Conservation (phyloP, 2,329 filamentous ascomycete species). For the Madurella fahalii region DNA sequence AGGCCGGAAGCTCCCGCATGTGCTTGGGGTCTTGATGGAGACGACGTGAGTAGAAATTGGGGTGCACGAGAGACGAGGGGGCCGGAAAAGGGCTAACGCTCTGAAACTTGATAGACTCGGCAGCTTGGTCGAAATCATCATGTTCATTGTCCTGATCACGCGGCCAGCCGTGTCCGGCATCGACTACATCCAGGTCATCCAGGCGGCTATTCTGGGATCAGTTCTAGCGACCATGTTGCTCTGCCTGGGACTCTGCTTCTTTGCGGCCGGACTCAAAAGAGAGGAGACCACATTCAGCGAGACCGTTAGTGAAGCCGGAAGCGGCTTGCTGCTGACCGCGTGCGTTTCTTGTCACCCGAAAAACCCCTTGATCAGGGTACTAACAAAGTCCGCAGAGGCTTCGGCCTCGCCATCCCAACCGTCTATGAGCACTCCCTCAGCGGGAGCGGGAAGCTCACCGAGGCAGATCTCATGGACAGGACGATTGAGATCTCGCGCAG, state of each 20-base stretch:
- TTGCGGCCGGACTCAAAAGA: constrained; percentile 66
- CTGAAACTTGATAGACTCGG: constrained; percentile 47
- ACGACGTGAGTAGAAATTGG: constrained; percentile 41
- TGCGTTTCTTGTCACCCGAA: constrained; percentile 43
- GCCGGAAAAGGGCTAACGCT: not conserved
- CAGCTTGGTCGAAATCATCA: constrained; percentile 74
- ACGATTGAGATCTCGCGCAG: constrained; percentile 65
- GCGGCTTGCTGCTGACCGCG: constrained; percentile 71
- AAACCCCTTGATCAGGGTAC: not conserved
- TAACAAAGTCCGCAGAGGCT: constrained; percentile 34
- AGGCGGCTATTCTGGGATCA: constrained; percentile 78
- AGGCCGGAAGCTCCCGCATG: constrained; percentile 70
- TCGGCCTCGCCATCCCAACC: constrained; percentile 50
- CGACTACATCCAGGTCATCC: constrained; percentile 64
- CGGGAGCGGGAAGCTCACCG: constrained; percentile 23
- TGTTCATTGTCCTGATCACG: constrained; percentile 72
- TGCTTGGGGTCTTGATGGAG: constrained; percentile 60
- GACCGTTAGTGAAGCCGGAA: constrained; percentile 74
- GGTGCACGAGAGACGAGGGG: no score
- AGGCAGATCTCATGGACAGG: constrained; percentile 43
- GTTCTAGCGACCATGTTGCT: constrained; percentile 78
- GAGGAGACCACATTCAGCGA: constrained; percentile 69
- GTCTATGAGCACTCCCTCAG: constrained; percentile 51
- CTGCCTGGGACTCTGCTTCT: constrained; percentile 76
- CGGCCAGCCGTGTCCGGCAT: constrained; percentile 20